These are phyloP conservation scores for Carex cristatella DNA, from an alignment of 176 grass and related monocot genomes.

Conservation along the genomic window DNA sequence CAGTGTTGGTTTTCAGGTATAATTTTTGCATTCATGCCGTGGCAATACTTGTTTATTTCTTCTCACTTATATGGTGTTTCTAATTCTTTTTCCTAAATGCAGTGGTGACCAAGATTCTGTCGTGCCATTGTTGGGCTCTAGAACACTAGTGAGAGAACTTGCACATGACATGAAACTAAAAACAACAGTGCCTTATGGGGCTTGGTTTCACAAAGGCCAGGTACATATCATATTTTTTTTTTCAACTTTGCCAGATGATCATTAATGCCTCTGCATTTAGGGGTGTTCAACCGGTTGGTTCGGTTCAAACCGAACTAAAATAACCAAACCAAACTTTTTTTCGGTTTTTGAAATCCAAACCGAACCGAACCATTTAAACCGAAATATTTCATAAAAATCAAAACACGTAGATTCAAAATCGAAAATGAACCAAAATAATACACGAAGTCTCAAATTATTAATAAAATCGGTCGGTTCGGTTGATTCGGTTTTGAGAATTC, in stretches of 20 bases:
- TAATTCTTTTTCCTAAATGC: constrained; percentile 6
- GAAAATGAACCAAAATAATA: no score
- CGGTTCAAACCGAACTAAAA: no score
- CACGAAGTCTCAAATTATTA: no score
- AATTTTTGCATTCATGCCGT: neutral
- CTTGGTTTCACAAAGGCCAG: constrained; percentile 82
- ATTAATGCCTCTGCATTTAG: neutral
- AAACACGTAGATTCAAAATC: no score
- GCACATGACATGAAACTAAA: constrained; percentile 64
- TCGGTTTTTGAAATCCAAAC: no score
- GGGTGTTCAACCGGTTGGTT: no score
- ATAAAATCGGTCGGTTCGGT: no score
- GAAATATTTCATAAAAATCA: no score
- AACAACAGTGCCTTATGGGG: constrained; percentile 65
- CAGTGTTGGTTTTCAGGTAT: constrained; percentile 93
- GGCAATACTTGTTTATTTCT: neutral
- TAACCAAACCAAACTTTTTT: no score
- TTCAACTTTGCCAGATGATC: neutral
- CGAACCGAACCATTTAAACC: no score
- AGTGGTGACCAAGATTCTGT: constrained; percentile 99
- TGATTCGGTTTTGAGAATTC: no score
- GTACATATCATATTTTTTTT: constrained; percentile 34
- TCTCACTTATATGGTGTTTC: constrained; percentile 10
- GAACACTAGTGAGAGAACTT: constrained; percentile 88
- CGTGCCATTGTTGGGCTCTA: constrained; percentile 72